phyloP scores from a whole-genome alignment of 495 filamentous ascomycete species.

The Cenococcum geophilum region DNA sequence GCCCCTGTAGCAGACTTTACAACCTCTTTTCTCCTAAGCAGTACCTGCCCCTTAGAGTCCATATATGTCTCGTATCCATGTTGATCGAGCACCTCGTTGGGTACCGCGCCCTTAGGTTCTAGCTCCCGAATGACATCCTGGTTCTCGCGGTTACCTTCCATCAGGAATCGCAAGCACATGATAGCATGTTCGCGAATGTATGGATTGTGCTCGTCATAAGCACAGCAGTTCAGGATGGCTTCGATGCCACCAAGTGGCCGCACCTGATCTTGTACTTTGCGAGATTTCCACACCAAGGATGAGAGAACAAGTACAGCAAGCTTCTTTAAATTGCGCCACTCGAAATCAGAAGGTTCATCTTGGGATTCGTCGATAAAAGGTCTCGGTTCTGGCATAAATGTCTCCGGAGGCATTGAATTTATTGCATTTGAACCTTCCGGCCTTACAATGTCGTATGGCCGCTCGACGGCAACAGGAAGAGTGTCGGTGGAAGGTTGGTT shows the following conservation, averaged over 20 bases:
- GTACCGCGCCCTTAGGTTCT: conserved; percentile 26
- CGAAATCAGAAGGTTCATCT: conserved; percentile 81
- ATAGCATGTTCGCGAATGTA: conserved; percentile 88
- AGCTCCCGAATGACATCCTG: conserved; percentile 67
- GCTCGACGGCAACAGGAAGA: conserved; percentile 35
- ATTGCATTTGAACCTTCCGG: neutral
- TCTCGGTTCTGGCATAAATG: conserved; percentile 39
- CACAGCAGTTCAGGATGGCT: conserved; percentile 76
- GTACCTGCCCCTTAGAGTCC: conserved; percentile 37
- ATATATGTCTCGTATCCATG: conserved; percentile 42
- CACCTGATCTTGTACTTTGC: conserved; percentile 78
- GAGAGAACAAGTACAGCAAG: conserved; percentile 82
- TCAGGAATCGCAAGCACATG: conserved; percentile 80
- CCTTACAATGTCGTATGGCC: conserved; percentile 34
- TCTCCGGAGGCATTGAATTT: conserved; percentile 29
- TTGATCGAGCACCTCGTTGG: conserved; percentile 38
- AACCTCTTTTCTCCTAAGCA: conserved; percentile 26
- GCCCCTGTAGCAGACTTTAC: conserved; percentile 5
- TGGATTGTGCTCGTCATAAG: conserved; percentile 79
- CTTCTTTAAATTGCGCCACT: conserved; percentile 90
- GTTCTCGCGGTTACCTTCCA: conserved; percentile 78
- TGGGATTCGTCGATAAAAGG: conserved; percentile 52
- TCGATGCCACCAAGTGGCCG: conserved; percentile 74
- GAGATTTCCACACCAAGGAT: conserved; percentile 73
- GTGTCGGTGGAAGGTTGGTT: conserved; percentile 9